Conservation (phyloP, 2,329 filamentous ascomycete genomes). For the Chrysoporthe cubensis region DNA sequence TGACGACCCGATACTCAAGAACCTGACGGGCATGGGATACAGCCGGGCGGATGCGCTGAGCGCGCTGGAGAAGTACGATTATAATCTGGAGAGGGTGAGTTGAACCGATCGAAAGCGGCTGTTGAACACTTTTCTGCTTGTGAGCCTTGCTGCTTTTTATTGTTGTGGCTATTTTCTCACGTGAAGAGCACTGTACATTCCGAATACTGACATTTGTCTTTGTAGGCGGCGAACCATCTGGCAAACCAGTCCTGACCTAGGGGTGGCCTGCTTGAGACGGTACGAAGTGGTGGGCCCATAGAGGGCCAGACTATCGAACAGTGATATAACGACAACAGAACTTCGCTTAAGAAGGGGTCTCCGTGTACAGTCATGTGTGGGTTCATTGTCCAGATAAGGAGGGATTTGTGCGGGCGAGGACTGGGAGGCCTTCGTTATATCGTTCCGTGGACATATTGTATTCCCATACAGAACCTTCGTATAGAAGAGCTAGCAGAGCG, state of each 20-base stretch:
- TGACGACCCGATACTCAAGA: slow-evolving; percentile 90
- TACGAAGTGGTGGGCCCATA: background rate
- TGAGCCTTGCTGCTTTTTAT: slow-evolving; percentile 6
- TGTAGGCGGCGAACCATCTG: slow-evolving; percentile 58
- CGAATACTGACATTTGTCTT: slow-evolving; percentile 27
- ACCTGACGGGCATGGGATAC: slow-evolving; percentile 89
- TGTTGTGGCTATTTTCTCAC: background rate
- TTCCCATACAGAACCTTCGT: slow-evolving; percentile 6
- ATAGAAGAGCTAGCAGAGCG: background rate
- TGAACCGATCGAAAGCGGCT: background rate
- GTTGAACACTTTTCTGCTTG: background rate
- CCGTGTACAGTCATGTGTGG: background rate
- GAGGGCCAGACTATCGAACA: background rate
- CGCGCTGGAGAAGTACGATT: slow-evolving; percentile 92
- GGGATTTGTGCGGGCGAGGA: background rate
- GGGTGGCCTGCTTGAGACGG: background rate
- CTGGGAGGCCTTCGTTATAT: background rate
- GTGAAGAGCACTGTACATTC: slow-evolving; percentile 7
- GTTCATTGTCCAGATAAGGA: background rate
- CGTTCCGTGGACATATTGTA: background rate
- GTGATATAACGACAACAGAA: background rate
- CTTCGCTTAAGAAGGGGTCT: background rate
- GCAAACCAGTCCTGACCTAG: slow-evolving; percentile 54
- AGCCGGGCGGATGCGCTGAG: slow-evolving; percentile 71
- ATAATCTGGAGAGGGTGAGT: slow-evolving; percentile 90